These are phyloP conservation scores for Hanseniaspora singularis DNA, from an alignment of 805 yeast species.

Conservation along the genomic window DNA sequence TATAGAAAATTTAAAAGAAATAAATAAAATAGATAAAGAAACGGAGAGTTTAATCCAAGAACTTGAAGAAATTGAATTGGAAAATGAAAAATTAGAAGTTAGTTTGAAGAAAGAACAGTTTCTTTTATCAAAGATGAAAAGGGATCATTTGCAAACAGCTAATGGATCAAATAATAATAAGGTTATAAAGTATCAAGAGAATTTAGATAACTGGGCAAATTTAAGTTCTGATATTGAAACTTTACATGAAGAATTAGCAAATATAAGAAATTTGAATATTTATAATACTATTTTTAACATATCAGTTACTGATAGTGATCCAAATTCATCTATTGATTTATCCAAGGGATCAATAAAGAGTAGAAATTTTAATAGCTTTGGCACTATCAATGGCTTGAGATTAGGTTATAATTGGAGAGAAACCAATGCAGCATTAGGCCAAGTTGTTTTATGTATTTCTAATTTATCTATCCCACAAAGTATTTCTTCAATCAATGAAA, in stretches of 20 bases:
- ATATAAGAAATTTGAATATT: constrained; percentile 63
- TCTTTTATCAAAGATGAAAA: constrained; percentile 35
- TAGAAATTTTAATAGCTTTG: constrained; percentile 34
- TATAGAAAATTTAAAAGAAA: constrained; percentile 23
- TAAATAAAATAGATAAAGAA: constrained; percentile 25
- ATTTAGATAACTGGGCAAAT: constrained; percentile 46
- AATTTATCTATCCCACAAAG: constrained; percentile 7
- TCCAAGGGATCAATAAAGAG: not conserved
- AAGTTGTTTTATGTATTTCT: constrained; percentile 49
- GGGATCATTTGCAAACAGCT: constrained; percentile 37
- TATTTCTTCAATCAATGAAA: constrained; percentile 21
- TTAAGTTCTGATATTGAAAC: constrained; percentile 50
- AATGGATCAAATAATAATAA: constrained; percentile 39
- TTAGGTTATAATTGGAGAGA: constrained; percentile 92
- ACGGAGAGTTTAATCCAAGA: constrained; percentile 20
- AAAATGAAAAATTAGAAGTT: constrained; percentile 34
- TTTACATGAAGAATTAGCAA: constrained; percentile 54
- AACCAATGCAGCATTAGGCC: constrained; percentile 84
- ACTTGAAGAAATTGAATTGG: constrained; percentile 26
- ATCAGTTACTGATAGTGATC: constrained; percentile 52
- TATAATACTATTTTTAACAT: constrained; percentile 75
- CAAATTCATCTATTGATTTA: not conserved
- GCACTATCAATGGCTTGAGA: constrained; percentile 74
- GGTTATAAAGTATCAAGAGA: constrained; percentile 41
- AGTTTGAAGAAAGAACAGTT: constrained; percentile 36